Conservation (phyloP, 495 filamentous ascomycete species). For the Mytilinidion resinicola region DNA sequence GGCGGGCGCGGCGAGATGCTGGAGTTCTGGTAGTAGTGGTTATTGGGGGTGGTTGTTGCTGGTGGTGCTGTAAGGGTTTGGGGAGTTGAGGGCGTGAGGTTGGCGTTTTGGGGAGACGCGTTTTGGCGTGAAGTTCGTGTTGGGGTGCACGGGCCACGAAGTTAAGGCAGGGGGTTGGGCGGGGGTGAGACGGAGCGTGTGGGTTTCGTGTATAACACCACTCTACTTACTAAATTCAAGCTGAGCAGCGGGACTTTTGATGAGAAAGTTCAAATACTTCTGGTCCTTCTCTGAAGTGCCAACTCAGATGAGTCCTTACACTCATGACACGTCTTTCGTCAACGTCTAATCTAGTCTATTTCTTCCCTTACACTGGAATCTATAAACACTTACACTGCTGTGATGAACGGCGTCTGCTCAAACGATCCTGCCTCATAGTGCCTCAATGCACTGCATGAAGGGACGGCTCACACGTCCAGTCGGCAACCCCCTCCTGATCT, state of each 20-base stretch:
- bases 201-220: not conserved
- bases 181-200: not conserved
- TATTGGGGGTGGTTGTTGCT: not conserved
- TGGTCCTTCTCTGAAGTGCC: not conserved
- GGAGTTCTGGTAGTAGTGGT: not conserved
- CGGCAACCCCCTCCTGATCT: too few relatives aligned
- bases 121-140: conserved; percentile 3
- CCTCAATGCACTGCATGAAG: too few relatives aligned
- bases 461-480: too few relatives aligned
- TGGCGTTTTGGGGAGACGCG: not conserved
- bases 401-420: too few relatives aligned
- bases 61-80: not conserved
- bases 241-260: not conserved
- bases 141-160: not conserved
- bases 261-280: too few relatives aligned
- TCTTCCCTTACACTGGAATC: too few relatives aligned
- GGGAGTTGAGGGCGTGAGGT: not conserved
- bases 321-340: too few relatives aligned
- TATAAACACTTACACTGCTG: too few relatives aligned
- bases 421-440: too few relatives aligned
- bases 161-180: not conserved
- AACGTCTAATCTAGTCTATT: too few relatives aligned
- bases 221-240: too few relatives aligned
- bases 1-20: not conserved
- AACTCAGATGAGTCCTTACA: too few relatives aligned